Percentiles rank a stretch among this genome's conserved stretches.
These are phyloP conservation scores for Lecanicillium sp. DNA, from an alignment of 2,329 filamentous ascomycete species.

Conservation along the genomic window DNA sequence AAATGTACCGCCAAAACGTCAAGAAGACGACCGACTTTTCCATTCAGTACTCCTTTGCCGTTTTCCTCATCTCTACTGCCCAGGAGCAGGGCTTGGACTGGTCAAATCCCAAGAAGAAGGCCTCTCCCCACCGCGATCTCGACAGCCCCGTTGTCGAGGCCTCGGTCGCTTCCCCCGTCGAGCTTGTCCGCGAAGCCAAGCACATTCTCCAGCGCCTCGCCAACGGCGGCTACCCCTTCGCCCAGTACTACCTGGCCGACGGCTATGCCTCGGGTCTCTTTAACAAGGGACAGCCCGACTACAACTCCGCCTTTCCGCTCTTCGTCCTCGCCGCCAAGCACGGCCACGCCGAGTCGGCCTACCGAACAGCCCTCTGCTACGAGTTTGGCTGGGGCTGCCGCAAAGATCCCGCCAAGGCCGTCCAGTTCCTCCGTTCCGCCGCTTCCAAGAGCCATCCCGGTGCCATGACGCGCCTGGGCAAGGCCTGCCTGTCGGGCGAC, in stretches of 20 bases:
- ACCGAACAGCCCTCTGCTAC: constrained; percentile 89
- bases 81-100: constrained; percentile 64
- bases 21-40: constrained; percentile 92
- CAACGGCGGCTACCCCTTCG: constrained; percentile 88
- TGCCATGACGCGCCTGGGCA: constrained; percentile 85
- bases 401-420: constrained; percentile 83
- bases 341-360: constrained; percentile 92
- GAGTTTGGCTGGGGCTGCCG: constrained; percentile 97
- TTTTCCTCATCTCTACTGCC: constrained; percentile 87
- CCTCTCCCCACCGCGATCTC: constrained; percentile 40
- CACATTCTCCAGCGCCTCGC: constrained; percentile 81
- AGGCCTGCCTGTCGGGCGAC: constrained; percentile 84
- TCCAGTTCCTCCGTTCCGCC: constrained; percentile 85
- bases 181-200: constrained; percentile 80
- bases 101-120: constrained; percentile 40
- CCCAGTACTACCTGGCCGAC: constrained; percentile 95
- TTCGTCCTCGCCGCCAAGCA: constrained; percentile 94
- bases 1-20: constrained; percentile 95
- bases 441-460: constrained; percentile 93
- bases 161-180: constrained; percentile 49
- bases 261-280: constrained; percentile 92
- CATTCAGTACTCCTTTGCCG: constrained; percentile 92
- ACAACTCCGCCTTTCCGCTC: constrained; percentile 84
- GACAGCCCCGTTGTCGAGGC: constrained; percentile 42
- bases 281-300: constrained; percentile 88